These are phyloP conservation scores for Populus hybrid DNA, from an alignment of 441 rosid genomes.

Conservation along the genomic window DNA sequence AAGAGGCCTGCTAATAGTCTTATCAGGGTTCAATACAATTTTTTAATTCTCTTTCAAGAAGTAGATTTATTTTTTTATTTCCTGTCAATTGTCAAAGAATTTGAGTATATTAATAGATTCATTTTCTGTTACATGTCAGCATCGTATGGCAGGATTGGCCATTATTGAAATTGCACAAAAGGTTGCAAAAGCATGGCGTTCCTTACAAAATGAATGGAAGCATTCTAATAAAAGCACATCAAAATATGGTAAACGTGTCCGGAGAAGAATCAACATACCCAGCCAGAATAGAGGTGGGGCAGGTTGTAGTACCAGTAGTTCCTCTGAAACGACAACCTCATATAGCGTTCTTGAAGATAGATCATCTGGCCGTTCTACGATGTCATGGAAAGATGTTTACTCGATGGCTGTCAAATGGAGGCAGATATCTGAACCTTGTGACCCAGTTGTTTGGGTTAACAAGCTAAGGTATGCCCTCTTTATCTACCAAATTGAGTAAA, in stretches of 20 bases:
- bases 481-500: not conserved
- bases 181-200: constrained; percentile 94
- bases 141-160: constrained; percentile 99
- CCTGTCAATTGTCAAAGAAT: not conserved
- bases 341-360: constrained; percentile 66
- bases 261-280: constrained; percentile 67
- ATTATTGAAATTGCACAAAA: constrained; percentile 91
- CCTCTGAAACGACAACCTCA: constrained; percentile 61
- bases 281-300: constrained; percentile 99
- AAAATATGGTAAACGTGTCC: constrained; percentile 62
- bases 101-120: constrained; percentile 17
- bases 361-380: constrained; percentile 51
- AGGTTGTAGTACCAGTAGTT: constrained; percentile 89
- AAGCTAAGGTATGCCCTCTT: constrained; percentile 60
- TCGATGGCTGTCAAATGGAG: constrained; percentile 93
- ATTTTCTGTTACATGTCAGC: constrained; percentile 52
- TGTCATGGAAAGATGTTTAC: constrained; percentile 92
- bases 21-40: not conserved
- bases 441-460: constrained; percentile 98
- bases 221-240: constrained; percentile 50
- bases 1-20: not conserved
- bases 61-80: not conserved
- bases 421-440: constrained; percentile 99
- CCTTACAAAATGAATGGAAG: constrained; percentile 71
- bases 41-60: not conserved